These are phyloP conservation scores for Pseudomassariella vexata DNA, from an alignment of 2,329 filamentous ascomycete species.

Conservation along the genomic window DNA sequence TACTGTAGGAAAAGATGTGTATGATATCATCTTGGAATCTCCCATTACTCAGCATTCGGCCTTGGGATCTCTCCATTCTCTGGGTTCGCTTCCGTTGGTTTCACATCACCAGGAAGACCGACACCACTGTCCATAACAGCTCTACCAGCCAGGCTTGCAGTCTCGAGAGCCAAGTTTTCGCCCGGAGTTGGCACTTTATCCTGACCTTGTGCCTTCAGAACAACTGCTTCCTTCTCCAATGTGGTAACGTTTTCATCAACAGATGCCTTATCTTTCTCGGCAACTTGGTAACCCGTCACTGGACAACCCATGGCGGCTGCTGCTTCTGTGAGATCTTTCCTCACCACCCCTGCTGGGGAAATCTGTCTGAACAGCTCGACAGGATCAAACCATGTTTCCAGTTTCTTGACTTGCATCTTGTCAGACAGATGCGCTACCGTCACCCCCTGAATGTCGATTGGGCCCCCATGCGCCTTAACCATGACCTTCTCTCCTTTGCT, in stretches of 20 bases:
- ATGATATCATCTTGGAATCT: too few species aligned
- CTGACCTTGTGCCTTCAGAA: not conserved
- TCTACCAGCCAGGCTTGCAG: not conserved
- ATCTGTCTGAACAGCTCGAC: slow-evolving; percentile 5
- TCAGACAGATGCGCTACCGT: slow-evolving; percentile 1
- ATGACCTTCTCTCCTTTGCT: slow-evolving; percentile 5
- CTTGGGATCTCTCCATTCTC: slow-evolving; percentile 1
- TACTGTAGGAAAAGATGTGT: too few species aligned
- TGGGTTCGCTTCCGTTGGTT: not conserved
- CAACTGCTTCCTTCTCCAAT: not conserved
- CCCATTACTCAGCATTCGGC: slow-evolving; percentile 3
- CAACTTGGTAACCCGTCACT: not conserved
- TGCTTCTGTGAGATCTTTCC: slow-evolving; percentile 1
- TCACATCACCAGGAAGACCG: not conserved
- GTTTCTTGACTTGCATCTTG: slow-evolving; percentile 5
- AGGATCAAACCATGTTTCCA: slow-evolving; percentile 6
- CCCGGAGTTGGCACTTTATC: not conserved
- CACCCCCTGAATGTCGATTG: slow-evolving; percentile 4
- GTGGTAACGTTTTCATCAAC: not conserved
- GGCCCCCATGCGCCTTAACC: slow-evolving; percentile 4
- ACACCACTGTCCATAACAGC: not conserved
- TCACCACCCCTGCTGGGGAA: slow-evolving; percentile 1
- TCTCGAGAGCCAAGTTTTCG: not conserved
- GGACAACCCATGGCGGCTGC: slow-evolving; percentile 2
- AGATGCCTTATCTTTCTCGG: not conserved